Conservation (phyloP, 257 asterid species). For the Sherardia arvensis region DNA sequence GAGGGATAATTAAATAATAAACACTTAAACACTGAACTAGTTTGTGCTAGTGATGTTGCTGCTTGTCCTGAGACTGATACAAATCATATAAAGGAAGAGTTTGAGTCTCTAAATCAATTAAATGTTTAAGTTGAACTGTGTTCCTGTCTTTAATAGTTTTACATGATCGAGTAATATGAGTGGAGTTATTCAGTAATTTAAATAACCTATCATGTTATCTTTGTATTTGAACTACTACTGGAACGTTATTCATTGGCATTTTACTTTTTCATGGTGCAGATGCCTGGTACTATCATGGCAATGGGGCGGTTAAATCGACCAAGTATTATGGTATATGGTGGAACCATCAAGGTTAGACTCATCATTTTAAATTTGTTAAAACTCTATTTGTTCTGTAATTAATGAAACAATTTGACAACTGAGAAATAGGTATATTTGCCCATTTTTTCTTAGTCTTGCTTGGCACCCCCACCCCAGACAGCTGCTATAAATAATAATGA, state of each 20-base stretch:
- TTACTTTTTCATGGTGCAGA: constrained; percentile 39
- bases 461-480: no score
- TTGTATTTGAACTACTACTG: background rate
- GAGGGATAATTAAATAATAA: background rate
- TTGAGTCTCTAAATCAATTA: background rate
- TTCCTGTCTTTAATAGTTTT: background rate
- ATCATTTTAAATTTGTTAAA: background rate
- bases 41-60: background rate
- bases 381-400: background rate
- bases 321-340: constrained; percentile 96
- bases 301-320: constrained; percentile 99
- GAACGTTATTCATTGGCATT: constrained; percentile 1
- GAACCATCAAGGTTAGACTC: constrained; percentile 72
- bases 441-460: no score
- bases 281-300: constrained; percentile 99
- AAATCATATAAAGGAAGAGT: background rate
- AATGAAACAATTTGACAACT: background rate
- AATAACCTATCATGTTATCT: background rate
- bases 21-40: background rate
- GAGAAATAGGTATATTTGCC: no score
- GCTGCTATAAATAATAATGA: no score
- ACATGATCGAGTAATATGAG: no score
- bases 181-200: no score
- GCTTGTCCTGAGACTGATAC: background rate
- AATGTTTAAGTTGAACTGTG: background rate